Evolutionary conservation across 1,139 yeast species (phyloP).

Genomic region (Geotrichum restrictum): DNA sequence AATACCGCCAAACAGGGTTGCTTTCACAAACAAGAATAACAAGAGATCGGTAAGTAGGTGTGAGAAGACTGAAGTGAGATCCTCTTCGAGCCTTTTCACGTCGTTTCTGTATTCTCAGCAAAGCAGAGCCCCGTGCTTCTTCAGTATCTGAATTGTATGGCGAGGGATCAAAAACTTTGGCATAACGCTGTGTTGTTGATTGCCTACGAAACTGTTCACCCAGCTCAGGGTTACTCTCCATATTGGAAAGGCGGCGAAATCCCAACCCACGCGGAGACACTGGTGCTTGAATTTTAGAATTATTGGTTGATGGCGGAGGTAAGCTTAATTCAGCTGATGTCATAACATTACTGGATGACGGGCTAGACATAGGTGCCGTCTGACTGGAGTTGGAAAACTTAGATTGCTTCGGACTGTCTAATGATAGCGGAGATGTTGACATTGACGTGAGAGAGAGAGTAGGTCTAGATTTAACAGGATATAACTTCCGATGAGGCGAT

Average conservation of each 20-base stretch:
- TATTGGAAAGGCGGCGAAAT: conserved; percentile 28
- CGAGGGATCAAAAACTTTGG: conserved; percentile 47
- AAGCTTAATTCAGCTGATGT: conserved; percentile 10
- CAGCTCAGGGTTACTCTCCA: conserved; percentile 34
- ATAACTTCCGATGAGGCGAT: conserved; percentile 19
- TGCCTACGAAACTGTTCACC: conserved; percentile 29
- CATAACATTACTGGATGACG: not conserved
- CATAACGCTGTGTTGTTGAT: conserved; percentile 32
- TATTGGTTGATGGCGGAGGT: conserved; percentile 19
- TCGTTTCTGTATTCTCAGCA: conserved; percentile 53
- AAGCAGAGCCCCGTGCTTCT: conserved; percentile 51
- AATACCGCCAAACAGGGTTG: conserved; percentile 73
- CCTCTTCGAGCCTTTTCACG: conserved; percentile 47
- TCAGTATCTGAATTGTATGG: conserved; percentile 71
- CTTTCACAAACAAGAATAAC: conserved; percentile 84
- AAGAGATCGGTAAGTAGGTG: conserved; percentile 39
- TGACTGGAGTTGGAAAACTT: not conserved
- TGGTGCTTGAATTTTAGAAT: conserved; percentile 11
- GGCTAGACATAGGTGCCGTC: conserved; percentile 16
- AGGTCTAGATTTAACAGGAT: conserved; percentile 16
- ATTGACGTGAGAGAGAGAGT: conserved; percentile 13
- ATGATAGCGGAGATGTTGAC: conserved; percentile 21
- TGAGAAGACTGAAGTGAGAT: conserved; percentile 7
- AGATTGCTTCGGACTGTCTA: conserved; percentile 12
- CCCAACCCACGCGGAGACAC: conserved; percentile 19